Evolutionary conservation across 2,329 filamentous ascomycete species (phyloP).

Genomic region (Aspergillus amoenus): DNA sequence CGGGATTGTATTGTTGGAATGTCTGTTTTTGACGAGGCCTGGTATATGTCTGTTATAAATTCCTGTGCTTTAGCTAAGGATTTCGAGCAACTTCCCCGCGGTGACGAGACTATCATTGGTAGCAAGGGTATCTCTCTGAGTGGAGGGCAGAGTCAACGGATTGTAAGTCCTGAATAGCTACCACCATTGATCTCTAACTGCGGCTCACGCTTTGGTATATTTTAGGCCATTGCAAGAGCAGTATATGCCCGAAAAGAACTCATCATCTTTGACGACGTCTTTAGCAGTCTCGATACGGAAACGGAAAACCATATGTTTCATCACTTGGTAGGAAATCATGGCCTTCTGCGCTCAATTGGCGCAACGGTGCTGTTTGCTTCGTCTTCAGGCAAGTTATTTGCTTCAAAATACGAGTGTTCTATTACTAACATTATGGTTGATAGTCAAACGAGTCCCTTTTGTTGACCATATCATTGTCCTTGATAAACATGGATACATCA

Average conservation of each 20-base stretch:
- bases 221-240: conserved; percentile 51
- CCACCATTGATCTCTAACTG: neutral
- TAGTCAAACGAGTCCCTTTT: conserved; percentile 42
- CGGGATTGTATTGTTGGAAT: conserved; percentile 41
- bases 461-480: conserved; percentile 45
- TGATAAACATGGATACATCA: conserved; percentile 36
- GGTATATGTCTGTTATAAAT: conserved; percentile 38
- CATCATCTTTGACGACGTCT: conserved; percentile 52
- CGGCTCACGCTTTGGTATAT: neutral
- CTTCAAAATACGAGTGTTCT: neutral
- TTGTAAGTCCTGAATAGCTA: conserved; percentile 32
- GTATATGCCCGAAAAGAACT: conserved; percentile 51
- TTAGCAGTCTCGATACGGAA: conserved; percentile 52
- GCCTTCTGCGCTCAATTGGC: conserved; percentile 43
- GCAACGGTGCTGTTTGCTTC: conserved; percentile 43
- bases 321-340: conserved; percentile 46
- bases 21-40: conserved; percentile 35
- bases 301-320: conserved; percentile 52
- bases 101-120: conserved; percentile 50
- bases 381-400: conserved; percentile 28
- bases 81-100: conserved; percentile 39
- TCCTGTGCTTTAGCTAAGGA: conserved; percentile 42
- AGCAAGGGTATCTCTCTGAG: conserved; percentile 53
- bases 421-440: neutral
- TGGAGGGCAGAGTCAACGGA: conserved; percentile 54